Conservation (phyloP, 306 rosid genomes). For the Citrullus amarus region DNA sequence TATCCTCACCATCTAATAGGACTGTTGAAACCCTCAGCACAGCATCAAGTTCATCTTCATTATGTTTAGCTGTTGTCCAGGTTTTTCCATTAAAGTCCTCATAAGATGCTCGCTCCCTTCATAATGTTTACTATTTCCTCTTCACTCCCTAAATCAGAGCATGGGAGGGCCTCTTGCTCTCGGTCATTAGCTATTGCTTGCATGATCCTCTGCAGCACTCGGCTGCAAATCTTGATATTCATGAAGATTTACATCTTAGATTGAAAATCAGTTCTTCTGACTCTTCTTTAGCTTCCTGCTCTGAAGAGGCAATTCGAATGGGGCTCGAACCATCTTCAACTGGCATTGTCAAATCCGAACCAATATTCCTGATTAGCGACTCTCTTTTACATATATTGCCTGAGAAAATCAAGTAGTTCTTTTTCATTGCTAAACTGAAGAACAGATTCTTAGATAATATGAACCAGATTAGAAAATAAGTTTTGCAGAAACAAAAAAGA, state of each 20-base stretch:
- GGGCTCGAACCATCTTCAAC: conserved; percentile 36
- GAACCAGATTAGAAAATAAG: neutral
- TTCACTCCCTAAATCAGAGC: conserved; percentile 17
- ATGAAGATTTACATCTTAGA: conserved; percentile 11
- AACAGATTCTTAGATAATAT: neutral
- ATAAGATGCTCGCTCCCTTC: conserved; percentile 39
- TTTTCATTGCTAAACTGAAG: neutral
- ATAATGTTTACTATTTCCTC: conserved; percentile 22
- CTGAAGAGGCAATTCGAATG: conserved; percentile 57
- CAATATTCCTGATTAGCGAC: conserved; percentile 56
- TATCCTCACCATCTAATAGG: conserved; percentile 39
- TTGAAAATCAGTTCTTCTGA: conserved; percentile 10
- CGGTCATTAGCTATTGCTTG: conserved; percentile 17
- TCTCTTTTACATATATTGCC: conserved; percentile 79
- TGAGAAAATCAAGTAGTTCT: conserved; percentile 24
- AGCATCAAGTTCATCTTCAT: conserved; percentile 60
- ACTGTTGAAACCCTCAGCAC: conserved; percentile 53
- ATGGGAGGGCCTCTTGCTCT: conserved; percentile 22
- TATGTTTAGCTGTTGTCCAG: conserved; percentile 49
- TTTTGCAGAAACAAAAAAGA: neutral
- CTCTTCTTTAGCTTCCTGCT: conserved; percentile 29
- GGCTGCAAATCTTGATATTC: conserved; percentile 28
- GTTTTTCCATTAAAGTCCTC: conserved; percentile 48
- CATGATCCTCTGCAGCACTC: conserved; percentile 18
- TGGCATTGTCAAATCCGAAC: conserved; percentile 41